These are phyloP conservation scores for Cardiospermum halicacabum DNA, from an alignment of 345 rosid species.

Conservation along the genomic window DNA sequence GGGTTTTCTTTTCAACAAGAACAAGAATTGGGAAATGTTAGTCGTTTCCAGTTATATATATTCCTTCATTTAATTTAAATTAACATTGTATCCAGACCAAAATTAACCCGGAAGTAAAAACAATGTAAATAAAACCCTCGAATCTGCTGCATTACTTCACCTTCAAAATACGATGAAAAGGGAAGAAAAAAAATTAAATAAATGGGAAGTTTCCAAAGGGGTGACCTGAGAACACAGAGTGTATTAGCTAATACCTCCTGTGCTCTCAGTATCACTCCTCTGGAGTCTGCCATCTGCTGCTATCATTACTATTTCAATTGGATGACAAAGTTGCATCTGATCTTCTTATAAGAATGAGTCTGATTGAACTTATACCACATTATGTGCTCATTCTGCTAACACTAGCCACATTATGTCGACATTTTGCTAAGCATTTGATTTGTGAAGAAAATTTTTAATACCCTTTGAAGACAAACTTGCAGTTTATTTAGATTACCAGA, in stretches of 20 bases:
- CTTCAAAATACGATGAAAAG: no score
- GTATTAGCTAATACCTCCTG: slow-evolving; percentile 11
- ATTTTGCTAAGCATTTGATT: neutral
- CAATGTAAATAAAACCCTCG: no score
- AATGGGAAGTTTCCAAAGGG: slow-evolving; percentile 28
- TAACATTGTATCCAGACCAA: no score
- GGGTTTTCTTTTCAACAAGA: slow-evolving; percentile 1
- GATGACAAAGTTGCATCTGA: neutral
- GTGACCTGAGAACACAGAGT: slow-evolving; percentile 40
- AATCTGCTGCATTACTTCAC: no score
- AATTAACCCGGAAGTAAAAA: no score
- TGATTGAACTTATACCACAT: neutral
- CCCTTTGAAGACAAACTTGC: no score
- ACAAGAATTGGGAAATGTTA: neutral
- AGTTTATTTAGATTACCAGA: neutral
- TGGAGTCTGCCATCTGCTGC: slow-evolving; percentile 10
- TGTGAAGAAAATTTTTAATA: no score
- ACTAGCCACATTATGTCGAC: slow-evolving; percentile 5
- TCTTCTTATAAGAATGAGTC: neutral
- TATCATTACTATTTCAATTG: neutral
- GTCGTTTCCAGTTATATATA: no score
- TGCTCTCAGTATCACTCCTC: slow-evolving; percentile 29
- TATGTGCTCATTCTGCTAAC: slow-evolving; percentile 8
- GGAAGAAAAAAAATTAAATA: neutral
- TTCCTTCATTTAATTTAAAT: no score